Evolutionary conservation across 371 early-diverging fungal genomes (phyloP).

Genomic region (Lichtheimia hyalospora): DNA sequence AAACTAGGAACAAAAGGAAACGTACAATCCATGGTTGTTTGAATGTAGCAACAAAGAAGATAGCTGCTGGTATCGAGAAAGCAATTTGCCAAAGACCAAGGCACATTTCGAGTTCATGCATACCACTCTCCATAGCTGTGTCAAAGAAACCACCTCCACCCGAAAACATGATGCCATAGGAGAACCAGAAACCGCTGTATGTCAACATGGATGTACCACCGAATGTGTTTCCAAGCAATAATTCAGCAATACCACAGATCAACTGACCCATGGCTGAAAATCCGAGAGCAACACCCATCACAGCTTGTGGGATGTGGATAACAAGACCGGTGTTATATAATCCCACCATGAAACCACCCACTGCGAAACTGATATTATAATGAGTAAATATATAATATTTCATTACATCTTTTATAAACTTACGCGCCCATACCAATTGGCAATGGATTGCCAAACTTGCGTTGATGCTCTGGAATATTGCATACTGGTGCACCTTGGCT

Average conservation of each 20-base stretch:
- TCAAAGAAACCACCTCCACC: slow-evolving; percentile 32
- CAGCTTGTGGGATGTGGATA: slow-evolving; percentile 30
- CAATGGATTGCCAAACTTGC: slow-evolving; percentile 24
- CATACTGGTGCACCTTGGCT: background rate
- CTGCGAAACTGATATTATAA: slow-evolving; percentile 17
- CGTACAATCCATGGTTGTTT: slow-evolving; percentile 38
- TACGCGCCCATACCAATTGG: slow-evolving; percentile 37
- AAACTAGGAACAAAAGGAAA: slow-evolving; percentile 31
- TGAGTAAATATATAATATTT: too few relatives aligned
- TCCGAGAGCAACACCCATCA: slow-evolving; percentile 39
- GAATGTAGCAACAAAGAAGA: slow-evolving; percentile 36
- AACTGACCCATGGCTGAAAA: slow-evolving; percentile 40
- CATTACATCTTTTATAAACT: too few relatives aligned
- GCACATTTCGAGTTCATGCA: slow-evolving; percentile 21
- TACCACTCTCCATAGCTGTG: slow-evolving; percentile 16
- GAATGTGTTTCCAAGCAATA: slow-evolving; percentile 35
- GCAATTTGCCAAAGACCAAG: slow-evolving; percentile 35
- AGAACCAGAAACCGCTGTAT: slow-evolving; percentile 40
- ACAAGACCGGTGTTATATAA: slow-evolving; percentile 29
- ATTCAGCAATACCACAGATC: slow-evolving; percentile 30
- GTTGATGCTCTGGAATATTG: slow-evolving; percentile 4
- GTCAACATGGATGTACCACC: slow-evolving; percentile 39
- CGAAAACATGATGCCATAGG: slow-evolving; percentile 40
- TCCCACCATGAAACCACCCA: slow-evolving; percentile 36
- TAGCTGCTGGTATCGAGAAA: slow-evolving; percentile 31